phyloP scores from a whole-genome alignment of 129 eudicot genomes.

The Lactuca saligna region DNA sequence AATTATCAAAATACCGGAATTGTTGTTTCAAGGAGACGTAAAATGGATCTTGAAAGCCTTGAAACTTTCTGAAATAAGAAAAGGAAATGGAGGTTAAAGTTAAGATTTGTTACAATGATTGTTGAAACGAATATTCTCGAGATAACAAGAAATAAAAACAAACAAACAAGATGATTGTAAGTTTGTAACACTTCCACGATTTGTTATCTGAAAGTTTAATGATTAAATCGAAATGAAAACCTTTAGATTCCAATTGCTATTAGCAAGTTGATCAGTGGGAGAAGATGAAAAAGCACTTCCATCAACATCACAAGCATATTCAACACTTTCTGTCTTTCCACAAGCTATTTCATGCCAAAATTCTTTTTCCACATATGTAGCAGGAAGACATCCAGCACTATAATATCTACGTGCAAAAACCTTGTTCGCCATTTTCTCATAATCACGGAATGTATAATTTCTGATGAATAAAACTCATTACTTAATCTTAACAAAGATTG shows the following conservation, averaged over 20 bases:
- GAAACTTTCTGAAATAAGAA: constrained; percentile 73
- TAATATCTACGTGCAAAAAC: constrained; percentile 85
- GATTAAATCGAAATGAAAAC: constrained; percentile 39
- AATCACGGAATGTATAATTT: constrained; percentile 93
- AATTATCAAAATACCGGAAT: constrained; percentile 66
- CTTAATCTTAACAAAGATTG: constrained; percentile 8
- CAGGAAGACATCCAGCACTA: constrained; percentile 91
- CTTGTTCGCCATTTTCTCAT: constrained; percentile 99
- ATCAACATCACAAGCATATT: constrained; percentile 99
- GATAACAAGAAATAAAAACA: no score
- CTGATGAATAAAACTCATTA: constrained; percentile 46
- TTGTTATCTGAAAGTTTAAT: neutral
- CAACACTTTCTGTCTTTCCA: constrained; percentile 93
- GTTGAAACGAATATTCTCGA: neutral
- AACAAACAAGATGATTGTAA: no score
- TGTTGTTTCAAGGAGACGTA: constrained; percentile 81
- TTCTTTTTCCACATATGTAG: constrained; percentile 86
- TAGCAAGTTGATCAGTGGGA: constrained; percentile 83
- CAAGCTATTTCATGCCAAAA: constrained; percentile 93
- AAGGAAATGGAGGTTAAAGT: constrained; percentile 1
- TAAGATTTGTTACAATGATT: neutral
- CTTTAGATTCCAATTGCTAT: constrained; percentile 97
- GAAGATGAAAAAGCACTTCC: constrained; percentile 99
- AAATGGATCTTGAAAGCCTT: constrained; percentile 67
- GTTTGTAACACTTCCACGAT: neutral